Evolutionary conservation across 2,329 filamentous ascomycete species (phyloP), one percentile per base, ranked within the genome.

Genomic region (Chaetomium strumarium): DNA sequence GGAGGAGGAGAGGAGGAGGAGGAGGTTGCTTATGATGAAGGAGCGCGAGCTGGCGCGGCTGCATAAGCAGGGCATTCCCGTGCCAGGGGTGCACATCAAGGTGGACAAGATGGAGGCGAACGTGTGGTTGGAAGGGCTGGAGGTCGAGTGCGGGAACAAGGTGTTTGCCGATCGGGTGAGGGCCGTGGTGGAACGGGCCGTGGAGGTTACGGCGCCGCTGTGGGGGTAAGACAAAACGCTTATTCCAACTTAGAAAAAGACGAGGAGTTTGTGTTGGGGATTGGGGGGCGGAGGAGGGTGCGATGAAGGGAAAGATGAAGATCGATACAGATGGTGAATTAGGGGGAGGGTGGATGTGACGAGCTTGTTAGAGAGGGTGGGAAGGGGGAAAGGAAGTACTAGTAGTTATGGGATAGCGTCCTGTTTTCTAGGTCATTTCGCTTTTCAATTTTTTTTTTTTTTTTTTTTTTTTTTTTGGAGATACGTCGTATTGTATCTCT

Each of bases 101-200:
- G 86, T 96, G 4, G 92, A 97, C 63, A 93, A 89, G 72, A 85
- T 90, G 71, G 77, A 86, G 49, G 93, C 92, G 7, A 87, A 83
- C 56, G 85, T 99, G 7, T 97, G 92, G 91, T 74, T 99, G 37
- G 93, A 97, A 75, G 83, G 88, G 60, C 70, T 97, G 41, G 90
- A 95, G 62, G 88, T 99, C 5, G 93, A 97, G 70, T 95, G 90
- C 67, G 73, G 73, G 50, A 90, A 90, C 58, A 81, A 83, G 58
- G 82, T 89, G 16, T 80, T 96, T 64, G 84, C 84, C 43, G 92
- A 95, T 68, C 78, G 93, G 53, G 88, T 99, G 5, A 80, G 86
- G 61, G 90, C 89, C 1, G 90, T 99, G 9, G 88, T 96, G 11
- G 92, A 97, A 68, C 79, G 90, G 60, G 91, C 88, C 0, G 85